A percentile compares a stretch with the other conserved stretches of the same genome.
Conservation (phyloP, 805 yeast species). For the Saturnispora mendoncae region DNA sequence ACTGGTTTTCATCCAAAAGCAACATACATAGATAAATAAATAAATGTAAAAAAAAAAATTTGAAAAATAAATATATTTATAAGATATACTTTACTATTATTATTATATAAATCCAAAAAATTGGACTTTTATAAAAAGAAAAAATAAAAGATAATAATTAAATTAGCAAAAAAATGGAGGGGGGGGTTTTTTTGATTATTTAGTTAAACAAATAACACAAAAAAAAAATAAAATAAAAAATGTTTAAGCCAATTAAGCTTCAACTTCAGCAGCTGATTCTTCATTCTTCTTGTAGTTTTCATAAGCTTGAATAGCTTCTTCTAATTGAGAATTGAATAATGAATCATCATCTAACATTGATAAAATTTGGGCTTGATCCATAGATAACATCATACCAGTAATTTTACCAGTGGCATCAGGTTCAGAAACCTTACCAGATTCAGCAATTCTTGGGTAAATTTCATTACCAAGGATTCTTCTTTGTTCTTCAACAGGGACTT, state of each 20-base stretch:
- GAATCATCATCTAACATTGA: conserved; percentile 85
- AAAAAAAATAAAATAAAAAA: neutral
- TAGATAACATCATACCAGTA: conserved; percentile 97
- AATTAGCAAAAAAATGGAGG: neutral
- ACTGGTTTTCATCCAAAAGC: too few species aligned
- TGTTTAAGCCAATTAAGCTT: conserved; percentile 6
- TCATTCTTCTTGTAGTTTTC: conserved; percentile 69
- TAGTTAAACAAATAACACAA: conserved; percentile 7
- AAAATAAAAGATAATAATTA: too few species aligned
- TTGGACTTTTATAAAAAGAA: too few species aligned
- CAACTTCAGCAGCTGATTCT: conserved; percentile 24
- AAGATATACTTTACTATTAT: too few species aligned
- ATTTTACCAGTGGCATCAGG: conserved; percentile 96
- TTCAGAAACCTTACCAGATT: conserved; percentile 79
- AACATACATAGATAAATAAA: too few species aligned
- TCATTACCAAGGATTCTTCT: conserved; percentile 98
- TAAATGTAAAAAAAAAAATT: too few species aligned
- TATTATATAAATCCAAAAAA: too few species aligned
- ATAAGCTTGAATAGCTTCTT: conserved; percentile 91
- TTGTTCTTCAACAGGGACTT: conserved; percentile 79
- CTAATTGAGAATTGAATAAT: conserved; percentile 80
- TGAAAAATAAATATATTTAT: too few species aligned
- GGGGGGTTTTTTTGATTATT: neutral
- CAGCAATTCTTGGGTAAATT: conserved; percentile 83
- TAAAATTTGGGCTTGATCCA: conserved; percentile 85